phyloP scores from a whole-genome alignment of 192 early-diverging fungal genomes.

The Coemansia sp. region DNA sequence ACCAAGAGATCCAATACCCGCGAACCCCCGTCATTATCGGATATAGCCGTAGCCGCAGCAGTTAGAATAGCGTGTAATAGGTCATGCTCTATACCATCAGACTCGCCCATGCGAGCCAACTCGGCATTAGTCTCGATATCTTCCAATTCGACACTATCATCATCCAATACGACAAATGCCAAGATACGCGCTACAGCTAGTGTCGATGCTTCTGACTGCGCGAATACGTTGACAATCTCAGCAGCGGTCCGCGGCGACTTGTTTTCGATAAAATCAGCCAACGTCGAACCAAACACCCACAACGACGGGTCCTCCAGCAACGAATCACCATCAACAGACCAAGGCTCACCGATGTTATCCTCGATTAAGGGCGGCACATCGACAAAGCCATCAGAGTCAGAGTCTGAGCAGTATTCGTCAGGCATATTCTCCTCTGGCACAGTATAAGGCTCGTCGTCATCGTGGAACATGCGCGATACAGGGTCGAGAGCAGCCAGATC shows the following conservation, averaged over 20 bases:
- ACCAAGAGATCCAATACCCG: constrained; percentile 20
- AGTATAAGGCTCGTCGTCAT: constrained; percentile 16
- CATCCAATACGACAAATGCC: constrained; percentile 19
- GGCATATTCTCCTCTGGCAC: background rate
- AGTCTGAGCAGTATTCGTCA: background rate
- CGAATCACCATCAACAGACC: background rate
- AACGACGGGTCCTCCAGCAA: constrained; percentile 48
- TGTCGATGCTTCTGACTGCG: constrained; percentile 50
- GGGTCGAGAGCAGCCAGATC: constrained; percentile 19
- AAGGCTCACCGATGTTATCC: background rate
- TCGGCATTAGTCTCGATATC: constrained; percentile 51
- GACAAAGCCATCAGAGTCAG: background rate
- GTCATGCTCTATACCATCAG: constrained; percentile 26
- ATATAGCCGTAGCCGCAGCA: background rate
- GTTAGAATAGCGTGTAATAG: constrained; percentile 14
- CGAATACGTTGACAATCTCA: constrained; percentile 51
- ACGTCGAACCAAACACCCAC: constrained; percentile 57
- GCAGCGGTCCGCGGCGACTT: constrained; percentile 8
- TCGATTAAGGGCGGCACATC: background rate
- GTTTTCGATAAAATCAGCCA: constrained; percentile 38
- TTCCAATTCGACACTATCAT: constrained; percentile 36
- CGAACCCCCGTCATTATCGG: background rate
- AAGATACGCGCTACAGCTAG: constrained; percentile 47
- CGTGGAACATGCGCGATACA: constrained; percentile 42
- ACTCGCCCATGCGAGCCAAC: constrained; percentile 11